Evolutionary conservation across 2,329 filamentous ascomycete species (phyloP), one percentile per base, ranked within the genome.

Genomic region (Fonsecaea erecta): DNA sequence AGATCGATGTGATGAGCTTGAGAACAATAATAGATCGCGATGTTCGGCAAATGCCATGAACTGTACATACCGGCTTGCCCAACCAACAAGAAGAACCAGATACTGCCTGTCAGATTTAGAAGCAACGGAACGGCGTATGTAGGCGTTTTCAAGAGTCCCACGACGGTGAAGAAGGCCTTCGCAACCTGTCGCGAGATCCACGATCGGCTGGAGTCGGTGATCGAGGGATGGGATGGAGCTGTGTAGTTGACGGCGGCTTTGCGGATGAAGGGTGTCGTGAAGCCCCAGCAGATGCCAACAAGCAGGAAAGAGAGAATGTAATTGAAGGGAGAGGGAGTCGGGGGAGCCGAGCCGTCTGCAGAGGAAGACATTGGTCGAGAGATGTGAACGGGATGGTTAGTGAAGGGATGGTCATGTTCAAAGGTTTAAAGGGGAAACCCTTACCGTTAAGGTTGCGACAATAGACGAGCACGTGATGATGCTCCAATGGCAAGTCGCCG

Each of bases 81-180:
- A 78, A 98, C 94, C 70, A 98, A 82, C 71, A 98, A 79, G 73
- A 98, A 98, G 79, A 98, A 98, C 94, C 94, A 98, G 62, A 97
- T 85, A 74, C 92, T 96, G 32, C 94, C 94, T 2, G 94, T 97
- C 60, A 98, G 80, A 76, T 98, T 98, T 64, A 97, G 79, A 59
- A 97, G 79, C 71, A 98, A 78, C 21, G 94, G 94, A 28, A 96
- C 79, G 5, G 92, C 91, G 78, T 98, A 98, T 18, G 86, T 85
- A 37, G 93, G 93, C 71, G 93, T 93, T 64, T 85, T 83, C 59
- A 98, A 78, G 64, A 97, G 81, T 74, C 97, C 93, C 12, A 88
- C 74, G 0, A 94, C 90, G 2, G 88, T 89, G 75, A 92, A 95
- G 73, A 90, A 86, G 7, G 89, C 83, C 1, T 85, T 85, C 68